These are phyloP conservation scores for Fusarium pseudoanthophilum DNA, from an alignment of 2,329 filamentous ascomycete genomes.

Conservation along the genomic window DNA sequence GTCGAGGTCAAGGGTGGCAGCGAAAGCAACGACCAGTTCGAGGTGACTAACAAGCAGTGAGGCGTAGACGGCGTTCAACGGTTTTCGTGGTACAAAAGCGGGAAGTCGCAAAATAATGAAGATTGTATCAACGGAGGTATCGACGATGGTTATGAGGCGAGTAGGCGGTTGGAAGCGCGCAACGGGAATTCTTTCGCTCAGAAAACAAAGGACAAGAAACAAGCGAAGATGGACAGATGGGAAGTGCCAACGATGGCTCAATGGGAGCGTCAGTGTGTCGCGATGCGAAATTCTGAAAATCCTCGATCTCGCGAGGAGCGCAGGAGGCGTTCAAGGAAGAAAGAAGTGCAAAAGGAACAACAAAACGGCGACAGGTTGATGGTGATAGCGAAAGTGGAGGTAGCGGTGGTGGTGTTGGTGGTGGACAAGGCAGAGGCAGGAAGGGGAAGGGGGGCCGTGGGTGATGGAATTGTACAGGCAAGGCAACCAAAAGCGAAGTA, in stretches of 20 bases:
- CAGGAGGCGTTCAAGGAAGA: constrained; percentile 24
- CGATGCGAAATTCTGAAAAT: constrained; percentile 21
- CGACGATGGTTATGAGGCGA: constrained; percentile 15
- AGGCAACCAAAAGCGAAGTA: constrained; percentile 31
- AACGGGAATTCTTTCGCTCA: constrained; percentile 23
- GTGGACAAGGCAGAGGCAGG: constrained; percentile 30
- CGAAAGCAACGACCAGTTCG: constrained; percentile 4
- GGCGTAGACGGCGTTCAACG: background rate
- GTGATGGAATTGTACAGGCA: constrained; percentile 38
- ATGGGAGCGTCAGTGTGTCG: constrained; percentile 32
- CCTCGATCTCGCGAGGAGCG: constrained; percentile 30
- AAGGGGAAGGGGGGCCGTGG: constrained; percentile 34
- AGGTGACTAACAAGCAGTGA: background rate
- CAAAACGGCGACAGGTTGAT: constrained; percentile 36
- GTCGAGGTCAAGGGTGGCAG: constrained; percentile 5
- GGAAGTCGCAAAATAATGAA: constrained; percentile 8
- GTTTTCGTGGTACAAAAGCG: constrained; percentile 7
- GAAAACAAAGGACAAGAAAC: constrained; percentile 23
- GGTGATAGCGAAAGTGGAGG: constrained; percentile 39
- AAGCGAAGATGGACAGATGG: constrained; percentile 14
- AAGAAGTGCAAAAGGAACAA: constrained; percentile 34
- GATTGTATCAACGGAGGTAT: constrained; percentile 12
- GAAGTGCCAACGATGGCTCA: constrained; percentile 18
- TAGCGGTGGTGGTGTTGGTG: constrained; percentile 29
- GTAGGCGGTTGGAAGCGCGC: constrained; percentile 23